Percentiles rank a stretch among this genome's conserved stretches.
phyloP scores from a whole-genome alignment of 805 yeast species.

The Schwanniomyces occidentalis region DNA sequence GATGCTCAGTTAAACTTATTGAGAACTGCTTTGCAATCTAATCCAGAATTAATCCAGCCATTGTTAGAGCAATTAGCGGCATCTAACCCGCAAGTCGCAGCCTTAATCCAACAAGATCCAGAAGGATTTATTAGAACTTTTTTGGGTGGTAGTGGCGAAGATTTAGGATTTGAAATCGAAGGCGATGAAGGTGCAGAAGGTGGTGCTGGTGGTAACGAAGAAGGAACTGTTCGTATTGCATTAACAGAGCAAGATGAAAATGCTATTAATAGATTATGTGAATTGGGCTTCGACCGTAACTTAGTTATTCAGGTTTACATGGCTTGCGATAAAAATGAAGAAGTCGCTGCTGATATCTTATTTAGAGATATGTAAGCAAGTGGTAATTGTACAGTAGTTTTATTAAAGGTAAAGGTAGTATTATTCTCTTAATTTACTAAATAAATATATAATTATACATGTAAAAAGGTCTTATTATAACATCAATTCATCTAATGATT shows the following conservation, averaged over 20 bases:
- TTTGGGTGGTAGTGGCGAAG: conserved; percentile 61
- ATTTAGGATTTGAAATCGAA: conserved; percentile 42
- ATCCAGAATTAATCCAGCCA: conserved; percentile 87
- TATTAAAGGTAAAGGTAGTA: not conserved
- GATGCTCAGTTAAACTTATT: conserved; percentile 54
- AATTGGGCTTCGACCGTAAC: conserved; percentile 87
- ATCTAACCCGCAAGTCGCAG: conserved; percentile 82
- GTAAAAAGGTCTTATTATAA: conserved; percentile 1
- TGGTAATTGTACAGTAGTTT: conserved; percentile 13
- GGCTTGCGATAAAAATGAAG: conserved; percentile 98
- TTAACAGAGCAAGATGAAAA: conserved; percentile 81
- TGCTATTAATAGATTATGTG: conserved; percentile 88
- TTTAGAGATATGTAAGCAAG: conserved; percentile 48
- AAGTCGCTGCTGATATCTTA: conserved; percentile 89
- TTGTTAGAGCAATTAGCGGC: conserved; percentile 79
- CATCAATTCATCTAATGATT: conserved; percentile 12
- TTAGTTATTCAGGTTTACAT: conserved; percentile 90
- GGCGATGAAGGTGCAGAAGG: conserved; percentile 39
- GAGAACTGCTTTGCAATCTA: conserved; percentile 75
- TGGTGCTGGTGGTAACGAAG: conserved; percentile 32
- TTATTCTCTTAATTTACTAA: not conserved
- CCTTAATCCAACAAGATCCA: conserved; percentile 79
- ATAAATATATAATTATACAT: no score
- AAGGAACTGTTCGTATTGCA: conserved; percentile 51
- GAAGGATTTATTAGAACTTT: conserved; percentile 80